A percentile compares a stretch with the other conserved stretches of the same genome.
Evolutionary conservation across 352 stramenopile species (phyloP).

Genomic region (Pythium rhizo-oryzae): DNA sequence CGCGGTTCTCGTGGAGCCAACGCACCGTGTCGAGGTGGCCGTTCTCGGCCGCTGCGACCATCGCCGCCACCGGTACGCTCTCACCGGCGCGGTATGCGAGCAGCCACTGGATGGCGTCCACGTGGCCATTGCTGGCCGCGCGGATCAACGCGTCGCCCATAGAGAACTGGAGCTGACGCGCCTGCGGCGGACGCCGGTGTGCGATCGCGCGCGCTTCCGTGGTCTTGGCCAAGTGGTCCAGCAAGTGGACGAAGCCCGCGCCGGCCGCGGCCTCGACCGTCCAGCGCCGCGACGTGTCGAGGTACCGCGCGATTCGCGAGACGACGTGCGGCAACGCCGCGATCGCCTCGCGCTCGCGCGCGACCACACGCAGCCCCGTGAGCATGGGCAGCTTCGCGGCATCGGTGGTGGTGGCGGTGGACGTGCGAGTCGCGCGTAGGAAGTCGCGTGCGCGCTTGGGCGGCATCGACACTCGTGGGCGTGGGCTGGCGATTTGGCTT

Average conservation of each 20-base stretch:
- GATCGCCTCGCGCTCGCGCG: constrained; percentile 27
- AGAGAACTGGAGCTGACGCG: constrained; percentile 27
- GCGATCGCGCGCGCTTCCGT: constrained; percentile 1
- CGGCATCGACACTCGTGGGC: neutral
- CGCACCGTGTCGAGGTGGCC: constrained; percentile 37
- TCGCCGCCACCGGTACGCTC: constrained; percentile 13
- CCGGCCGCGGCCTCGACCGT: constrained; percentile 42
- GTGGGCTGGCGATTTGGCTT: neutral
- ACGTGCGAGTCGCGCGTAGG: neutral
- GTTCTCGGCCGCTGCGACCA: constrained; percentile 38
- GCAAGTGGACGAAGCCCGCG: constrained; percentile 42
- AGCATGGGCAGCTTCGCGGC: neutral
- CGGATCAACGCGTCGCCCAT: constrained; percentile 30
- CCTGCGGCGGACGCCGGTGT: constrained; percentile 10
- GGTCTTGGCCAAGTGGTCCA: constrained; percentile 37
- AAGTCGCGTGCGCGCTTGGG: neutral
- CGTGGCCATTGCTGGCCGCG: constrained; percentile 20
- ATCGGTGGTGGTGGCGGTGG: neutral
- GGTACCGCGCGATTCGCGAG: constrained; percentile 36
- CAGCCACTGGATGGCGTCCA: constrained; percentile 24
- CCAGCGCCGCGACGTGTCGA: constrained; percentile 43
- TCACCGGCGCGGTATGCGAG: constrained; percentile 4
- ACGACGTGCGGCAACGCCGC: constrained; percentile 39
- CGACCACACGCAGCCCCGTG: neutral
- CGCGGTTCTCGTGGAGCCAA: constrained; percentile 39